These are phyloP conservation scores for Trichoderma erinaceum DNA, from an alignment of 495 filamentous ascomycete species.

Conservation along the genomic window DNA sequence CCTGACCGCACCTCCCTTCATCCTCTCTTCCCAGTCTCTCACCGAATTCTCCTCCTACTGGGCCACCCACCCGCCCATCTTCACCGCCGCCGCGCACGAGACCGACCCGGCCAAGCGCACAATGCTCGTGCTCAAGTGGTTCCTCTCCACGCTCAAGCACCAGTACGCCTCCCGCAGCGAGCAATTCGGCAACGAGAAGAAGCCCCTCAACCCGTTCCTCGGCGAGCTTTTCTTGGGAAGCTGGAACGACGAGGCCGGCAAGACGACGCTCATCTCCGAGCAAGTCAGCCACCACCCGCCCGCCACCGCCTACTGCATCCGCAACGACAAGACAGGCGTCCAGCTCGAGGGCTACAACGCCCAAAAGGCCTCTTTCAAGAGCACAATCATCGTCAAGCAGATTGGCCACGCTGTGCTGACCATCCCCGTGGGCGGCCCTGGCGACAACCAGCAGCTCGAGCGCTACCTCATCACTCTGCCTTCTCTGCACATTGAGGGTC, in stretches of 20 bases:
- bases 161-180: slow-evolving; percentile 89
- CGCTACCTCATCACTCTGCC: slow-evolving; percentile 89
- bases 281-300: slow-evolving; percentile 93
- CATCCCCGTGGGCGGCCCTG: slow-evolving; percentile 51
- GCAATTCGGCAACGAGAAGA: slow-evolving; percentile 92
- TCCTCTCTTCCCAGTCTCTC: slow-evolving; percentile 84
- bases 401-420: slow-evolving; percentile 88
- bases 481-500: slow-evolving; percentile 84
- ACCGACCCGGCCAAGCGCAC: slow-evolving; percentile 75
- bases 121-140: slow-evolving; percentile 90
- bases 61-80: slow-evolving; percentile 85
- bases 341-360: slow-evolving; percentile 93
- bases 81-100: slow-evolving; percentile 80
- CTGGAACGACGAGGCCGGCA: slow-evolving; percentile 74
- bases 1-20: slow-evolving; percentile 92
- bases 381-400: slow-evolving; percentile 92
- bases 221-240: slow-evolving; percentile 87
- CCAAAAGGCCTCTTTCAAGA: slow-evolving; percentile 91
- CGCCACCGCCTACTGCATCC: slow-evolving; percentile 88
- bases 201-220: slow-evolving; percentile 87
- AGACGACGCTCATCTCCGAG: slow-evolving; percentile 59
- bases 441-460: slow-evolving; percentile 41
- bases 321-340: slow-evolving; percentile 75
- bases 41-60: slow-evolving; percentile 96
- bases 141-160: slow-evolving; percentile 89